Evolutionary conservation across 2,329 filamentous ascomycete species (phyloP).

Genomic region (Pseudodiploospora longispora): DNA sequence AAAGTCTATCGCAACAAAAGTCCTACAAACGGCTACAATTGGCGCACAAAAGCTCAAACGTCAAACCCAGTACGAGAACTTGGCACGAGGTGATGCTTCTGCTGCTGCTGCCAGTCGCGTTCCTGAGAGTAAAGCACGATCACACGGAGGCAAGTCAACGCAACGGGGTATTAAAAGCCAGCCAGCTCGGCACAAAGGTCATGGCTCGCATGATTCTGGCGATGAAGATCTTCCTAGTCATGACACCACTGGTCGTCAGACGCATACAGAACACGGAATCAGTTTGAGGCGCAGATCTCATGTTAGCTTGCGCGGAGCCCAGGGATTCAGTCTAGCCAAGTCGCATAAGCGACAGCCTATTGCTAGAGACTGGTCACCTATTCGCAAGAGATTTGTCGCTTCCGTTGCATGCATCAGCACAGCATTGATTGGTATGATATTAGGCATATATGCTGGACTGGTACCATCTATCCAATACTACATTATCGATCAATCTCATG

Average conservation of each 20-base stretch:
- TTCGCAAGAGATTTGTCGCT: constrained; percentile 61
- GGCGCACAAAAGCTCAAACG: constrained; percentile 2
- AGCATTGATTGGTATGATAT: constrained; percentile 58
- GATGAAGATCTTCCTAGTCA: constrained; percentile 18
- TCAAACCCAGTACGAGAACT: constrained; percentile 4
- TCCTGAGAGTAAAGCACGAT: too few relatives aligned
- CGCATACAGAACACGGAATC: constrained; percentile 25
- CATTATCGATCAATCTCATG: constrained; percentile 60
- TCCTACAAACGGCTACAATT: not conserved
- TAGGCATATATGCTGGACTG: constrained; percentile 70
- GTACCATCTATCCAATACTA: constrained; percentile 75
- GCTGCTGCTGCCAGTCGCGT: constrained; percentile 4
- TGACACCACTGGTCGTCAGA: constrained; percentile 16
- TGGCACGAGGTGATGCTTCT: not conserved
- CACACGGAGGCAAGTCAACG: constrained; percentile 3
- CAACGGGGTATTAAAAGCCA: not conserved
- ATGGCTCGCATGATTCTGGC: constrained; percentile 10
- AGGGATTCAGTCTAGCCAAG: constrained; percentile 43
- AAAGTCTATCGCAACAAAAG: constrained; percentile 10
- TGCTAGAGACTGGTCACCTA: constrained; percentile 62
- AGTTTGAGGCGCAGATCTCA: constrained; percentile 44
- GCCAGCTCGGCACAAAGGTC: constrained; percentile 3
- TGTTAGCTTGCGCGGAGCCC: constrained; percentile 42
- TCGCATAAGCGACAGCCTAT: constrained; percentile 56
- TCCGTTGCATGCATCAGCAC: constrained; percentile 65